These are phyloP conservation scores for Nemania abortiva DNA, from an alignment of 2,329 filamentous ascomycete genomes.

Conservation along the genomic window DNA sequence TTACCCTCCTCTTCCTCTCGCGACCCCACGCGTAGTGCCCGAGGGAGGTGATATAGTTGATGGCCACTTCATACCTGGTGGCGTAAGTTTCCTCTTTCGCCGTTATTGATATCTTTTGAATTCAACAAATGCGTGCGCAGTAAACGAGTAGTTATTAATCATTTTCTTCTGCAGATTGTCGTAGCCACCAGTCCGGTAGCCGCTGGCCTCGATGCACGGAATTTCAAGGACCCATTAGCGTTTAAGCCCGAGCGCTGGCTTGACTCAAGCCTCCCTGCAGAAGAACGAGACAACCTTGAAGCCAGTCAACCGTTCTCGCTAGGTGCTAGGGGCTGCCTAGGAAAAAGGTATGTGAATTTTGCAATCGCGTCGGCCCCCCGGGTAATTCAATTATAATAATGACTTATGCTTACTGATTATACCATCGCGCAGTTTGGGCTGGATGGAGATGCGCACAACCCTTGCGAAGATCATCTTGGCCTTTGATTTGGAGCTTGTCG, in stretches of 20 bases:
- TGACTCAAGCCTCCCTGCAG: background rate
- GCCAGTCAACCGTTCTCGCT: slow-evolving; percentile 37
- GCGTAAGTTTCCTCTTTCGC: slow-evolving; percentile 33
- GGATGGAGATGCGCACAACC: slow-evolving; percentile 38
- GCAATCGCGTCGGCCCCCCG: too few species aligned
- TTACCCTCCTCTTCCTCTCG: slow-evolving; percentile 38
- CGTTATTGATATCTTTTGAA: background rate
- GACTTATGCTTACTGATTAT: background rate
- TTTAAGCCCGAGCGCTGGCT: slow-evolving; percentile 44
- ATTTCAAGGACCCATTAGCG: slow-evolving; percentile 32
- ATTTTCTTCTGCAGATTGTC: slow-evolving; percentile 20
- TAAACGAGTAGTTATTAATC: background rate
- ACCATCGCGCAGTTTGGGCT: slow-evolving; percentile 18
- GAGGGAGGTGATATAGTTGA: slow-evolving; percentile 36
- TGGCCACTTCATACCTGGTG: slow-evolving; percentile 38
- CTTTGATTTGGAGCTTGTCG: slow-evolving; percentile 43
- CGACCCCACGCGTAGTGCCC: slow-evolving; percentile 36
- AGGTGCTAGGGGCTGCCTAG: slow-evolving; percentile 36
- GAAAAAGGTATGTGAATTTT: slow-evolving; percentile 31
- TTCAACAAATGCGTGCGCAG: background rate
- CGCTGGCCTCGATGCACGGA: slow-evolving; percentile 33
- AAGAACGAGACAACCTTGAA: slow-evolving; percentile 34
- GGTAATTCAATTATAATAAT: background rate
- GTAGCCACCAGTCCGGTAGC: slow-evolving; percentile 42
- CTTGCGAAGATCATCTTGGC: slow-evolving; percentile 45